These are phyloP conservation scores for Chalara sp. DNA, from an alignment of 2,329 filamentous ascomycete genomes.

Conservation along the genomic window DNA sequence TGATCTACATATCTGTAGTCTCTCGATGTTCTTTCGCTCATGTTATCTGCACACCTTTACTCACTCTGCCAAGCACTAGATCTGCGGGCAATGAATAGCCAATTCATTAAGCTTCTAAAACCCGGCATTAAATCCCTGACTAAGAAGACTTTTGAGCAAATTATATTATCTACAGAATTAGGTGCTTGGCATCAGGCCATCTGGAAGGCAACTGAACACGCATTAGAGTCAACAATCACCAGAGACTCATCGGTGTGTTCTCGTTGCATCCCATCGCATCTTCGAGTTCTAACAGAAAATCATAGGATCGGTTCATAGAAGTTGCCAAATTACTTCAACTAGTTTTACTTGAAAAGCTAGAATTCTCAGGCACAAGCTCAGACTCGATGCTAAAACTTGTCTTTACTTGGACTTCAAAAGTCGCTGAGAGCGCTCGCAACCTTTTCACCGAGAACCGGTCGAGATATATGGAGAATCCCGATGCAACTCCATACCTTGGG, in stretches of 20 bases:
- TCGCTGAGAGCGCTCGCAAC: background rate
- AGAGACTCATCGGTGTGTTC: slow-evolving; percentile 3
- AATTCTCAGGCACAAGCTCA: too few species aligned
- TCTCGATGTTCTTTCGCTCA: slow-evolving; percentile 47
- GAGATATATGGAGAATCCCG: slow-evolving; percentile 5
- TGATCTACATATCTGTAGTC: slow-evolving; percentile 17
- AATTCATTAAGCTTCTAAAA: slow-evolving; percentile 3
- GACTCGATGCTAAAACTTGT: background rate
- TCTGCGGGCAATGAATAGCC: slow-evolving; percentile 33
- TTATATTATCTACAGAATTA: background rate
- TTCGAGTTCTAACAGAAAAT: too few species aligned
- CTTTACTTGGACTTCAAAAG: slow-evolving; percentile 1
- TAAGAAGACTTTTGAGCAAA: background rate
- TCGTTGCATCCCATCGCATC: too few species aligned
- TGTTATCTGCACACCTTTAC: slow-evolving; percentile 47
- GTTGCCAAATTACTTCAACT: slow-evolving; percentile 3
- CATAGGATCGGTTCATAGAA: slow-evolving; percentile 1
- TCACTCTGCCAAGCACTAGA: slow-evolving; percentile 53
- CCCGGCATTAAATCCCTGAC: background rate
- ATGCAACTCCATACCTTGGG: slow-evolving; percentile 9
- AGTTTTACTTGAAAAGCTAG: slow-evolving; percentile 1
- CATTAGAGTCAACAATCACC: background rate
- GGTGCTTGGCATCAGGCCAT: background rate
- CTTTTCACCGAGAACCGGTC: slow-evolving; percentile 6
- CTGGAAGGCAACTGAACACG: background rate